A percentile compares a stretch with the other conserved stretches of the same genome.
Conservation (phyloP, 208 protist species). For the Crithidia thermophila region DNA sequence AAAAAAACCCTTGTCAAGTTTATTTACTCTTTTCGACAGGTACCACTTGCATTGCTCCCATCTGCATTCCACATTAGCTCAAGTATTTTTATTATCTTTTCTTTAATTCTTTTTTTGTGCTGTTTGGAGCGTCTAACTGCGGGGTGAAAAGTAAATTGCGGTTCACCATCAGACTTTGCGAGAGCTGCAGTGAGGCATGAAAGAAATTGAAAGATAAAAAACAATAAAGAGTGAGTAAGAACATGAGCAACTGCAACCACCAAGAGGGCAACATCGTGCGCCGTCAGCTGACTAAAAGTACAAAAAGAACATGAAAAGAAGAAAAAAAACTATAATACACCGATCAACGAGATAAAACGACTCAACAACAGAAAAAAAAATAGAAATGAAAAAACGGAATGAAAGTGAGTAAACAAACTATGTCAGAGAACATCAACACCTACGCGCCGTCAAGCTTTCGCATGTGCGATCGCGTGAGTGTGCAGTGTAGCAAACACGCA, state of each 20-base stretch:
- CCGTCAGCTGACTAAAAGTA: not conserved
- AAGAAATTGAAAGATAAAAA: not conserved
- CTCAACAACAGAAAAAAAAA: conserved; percentile 15
- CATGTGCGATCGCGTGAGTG: too few relatives aligned
- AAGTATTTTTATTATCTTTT: not conserved
- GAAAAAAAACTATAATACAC: conserved; percentile 12
- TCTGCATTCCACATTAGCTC: too few relatives aligned
- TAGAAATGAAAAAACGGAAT: conserved; percentile 8
- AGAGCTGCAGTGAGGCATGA: not conserved
- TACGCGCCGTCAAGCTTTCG: not conserved
- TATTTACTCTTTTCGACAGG: too few relatives aligned
- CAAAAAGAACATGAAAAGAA: conserved; percentile 10
- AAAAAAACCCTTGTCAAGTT: too few relatives aligned
- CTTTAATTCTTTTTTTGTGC: not conserved
- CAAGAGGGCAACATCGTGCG: too few relatives aligned
- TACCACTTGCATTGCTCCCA: too few relatives aligned
- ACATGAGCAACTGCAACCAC: too few relatives aligned
- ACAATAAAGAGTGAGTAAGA: not conserved
- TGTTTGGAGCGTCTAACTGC: too few relatives aligned
- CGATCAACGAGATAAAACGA: conserved; percentile 2
- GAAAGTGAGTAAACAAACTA: too few relatives aligned
- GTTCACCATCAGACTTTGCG: not conserved
- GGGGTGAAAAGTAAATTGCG: too few relatives aligned
- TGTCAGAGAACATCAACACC: not conserved
- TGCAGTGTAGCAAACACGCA: too few relatives aligned